A percentile compares a stretch with the other conserved stretches of the same genome.
Conservation (phyloP, 2,329 filamentous ascomycete species). For the Fusarium sp. region DNA sequence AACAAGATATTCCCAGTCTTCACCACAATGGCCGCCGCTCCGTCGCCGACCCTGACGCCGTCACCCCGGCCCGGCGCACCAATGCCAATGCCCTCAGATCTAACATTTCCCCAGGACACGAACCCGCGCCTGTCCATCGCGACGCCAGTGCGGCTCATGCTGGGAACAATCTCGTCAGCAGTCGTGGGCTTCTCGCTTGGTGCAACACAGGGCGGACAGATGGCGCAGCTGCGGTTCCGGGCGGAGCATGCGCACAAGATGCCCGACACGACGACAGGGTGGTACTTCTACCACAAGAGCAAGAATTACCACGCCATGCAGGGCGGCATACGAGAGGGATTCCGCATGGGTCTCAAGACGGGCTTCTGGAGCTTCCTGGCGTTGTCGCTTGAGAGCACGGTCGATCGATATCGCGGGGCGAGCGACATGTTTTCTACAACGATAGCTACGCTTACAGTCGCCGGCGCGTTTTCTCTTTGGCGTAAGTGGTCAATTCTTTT, state of each 20-base stretch:
- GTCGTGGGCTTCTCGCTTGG: slow-evolving; percentile 77
- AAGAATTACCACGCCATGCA: slow-evolving; percentile 92
- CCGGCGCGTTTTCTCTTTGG: slow-evolving; percentile 87
- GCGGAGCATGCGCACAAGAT: slow-evolving; percentile 97
- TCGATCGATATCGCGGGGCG: slow-evolving; percentile 76
- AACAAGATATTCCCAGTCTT: not conserved
- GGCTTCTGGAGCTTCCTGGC: slow-evolving; percentile 80
- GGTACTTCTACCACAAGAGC: slow-evolving; percentile 99
- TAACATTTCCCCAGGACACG: slow-evolving; percentile 43
- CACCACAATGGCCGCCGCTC: slow-evolving; percentile 7
- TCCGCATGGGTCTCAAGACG: slow-evolving; percentile 77
- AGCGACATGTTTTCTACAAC: slow-evolving; percentile 85
- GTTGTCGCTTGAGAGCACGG: slow-evolving; percentile 83
- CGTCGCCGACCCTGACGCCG: slow-evolving; percentile 13
- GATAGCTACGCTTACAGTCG: slow-evolving; percentile 83
- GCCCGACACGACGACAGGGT: slow-evolving; percentile 82
- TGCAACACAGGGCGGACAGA: slow-evolving; percentile 75
- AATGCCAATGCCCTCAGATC: slow-evolving; percentile 28
- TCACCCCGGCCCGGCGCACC: slow-evolving; percentile 27
- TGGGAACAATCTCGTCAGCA: slow-evolving; percentile 72
- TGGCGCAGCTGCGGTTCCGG: slow-evolving; percentile 83
- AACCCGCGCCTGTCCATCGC: slow-evolving; percentile 69
- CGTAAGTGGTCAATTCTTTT: slow-evolving; percentile 64
- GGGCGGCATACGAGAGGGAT: slow-evolving; percentile 80
- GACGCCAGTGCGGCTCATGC: slow-evolving; percentile 71